These are phyloP conservation scores for Carex scoparia DNA, from an alignment of 176 grass and related monocot species.

Conservation along the genomic window DNA sequence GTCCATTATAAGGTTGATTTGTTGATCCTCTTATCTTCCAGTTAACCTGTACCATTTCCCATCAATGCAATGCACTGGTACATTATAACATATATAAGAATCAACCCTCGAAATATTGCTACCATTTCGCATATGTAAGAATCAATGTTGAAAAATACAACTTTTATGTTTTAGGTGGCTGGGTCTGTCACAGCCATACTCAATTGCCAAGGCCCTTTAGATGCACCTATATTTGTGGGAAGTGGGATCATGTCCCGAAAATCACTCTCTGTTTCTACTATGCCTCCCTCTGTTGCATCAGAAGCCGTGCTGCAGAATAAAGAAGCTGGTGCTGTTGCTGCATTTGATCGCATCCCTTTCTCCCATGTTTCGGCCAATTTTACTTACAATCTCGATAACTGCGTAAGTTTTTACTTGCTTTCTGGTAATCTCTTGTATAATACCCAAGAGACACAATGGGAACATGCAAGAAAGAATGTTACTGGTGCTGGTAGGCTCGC, in stretches of 20 bases:
- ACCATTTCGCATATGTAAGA: not conserved
- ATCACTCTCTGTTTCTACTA: constrained; percentile 60
- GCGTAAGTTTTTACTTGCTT: constrained; percentile 43
- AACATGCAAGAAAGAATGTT: not conserved
- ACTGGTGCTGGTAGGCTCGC: not conserved
- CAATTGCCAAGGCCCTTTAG: constrained; percentile 96
- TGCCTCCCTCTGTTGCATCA: constrained; percentile 83
- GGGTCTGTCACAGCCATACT: constrained; percentile 92
- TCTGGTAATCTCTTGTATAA: not conserved
- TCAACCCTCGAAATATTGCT: not conserved
- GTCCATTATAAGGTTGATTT: not conserved
- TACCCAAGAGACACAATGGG: not conserved
- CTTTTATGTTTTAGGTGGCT: constrained; percentile 61
- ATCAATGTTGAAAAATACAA: not conserved
- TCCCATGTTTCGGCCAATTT: constrained; percentile 95
- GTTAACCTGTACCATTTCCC: not conserved
- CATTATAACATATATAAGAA: not conserved
- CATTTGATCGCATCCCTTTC: constrained; percentile 95
- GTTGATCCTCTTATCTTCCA: not conserved
- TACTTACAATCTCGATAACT: constrained; percentile 96
- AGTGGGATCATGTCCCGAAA: constrained; percentile 97
- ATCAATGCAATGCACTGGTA: not conserved
- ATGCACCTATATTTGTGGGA: constrained; percentile 94
- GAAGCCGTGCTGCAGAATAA: constrained; percentile 94
- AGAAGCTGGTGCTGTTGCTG: constrained; percentile 92